These are phyloP conservation scores for Lactarius sp. DNA, from an alignment of 768 basidiomycete genomes.

Conservation along the genomic window DNA sequence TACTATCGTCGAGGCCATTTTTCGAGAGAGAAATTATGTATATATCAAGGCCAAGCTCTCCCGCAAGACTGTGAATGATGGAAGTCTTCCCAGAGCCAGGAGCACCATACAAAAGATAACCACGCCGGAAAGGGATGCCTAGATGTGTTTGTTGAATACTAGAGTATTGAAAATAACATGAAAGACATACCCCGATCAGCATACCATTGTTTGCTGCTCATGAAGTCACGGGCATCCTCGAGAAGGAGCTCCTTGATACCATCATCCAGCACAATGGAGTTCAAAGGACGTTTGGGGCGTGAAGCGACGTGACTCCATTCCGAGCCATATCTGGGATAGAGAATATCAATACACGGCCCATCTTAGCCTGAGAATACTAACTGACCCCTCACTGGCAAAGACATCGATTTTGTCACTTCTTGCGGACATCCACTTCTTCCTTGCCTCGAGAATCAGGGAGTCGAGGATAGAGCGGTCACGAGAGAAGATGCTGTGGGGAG, in stretches of 20 bases:
- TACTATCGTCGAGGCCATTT: conserved; percentile 55
- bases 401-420: conserved; percentile 31
- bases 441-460: conserved; percentile 22
- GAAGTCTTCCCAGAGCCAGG: conserved; percentile 79
- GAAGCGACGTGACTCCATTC: conserved; percentile 53
- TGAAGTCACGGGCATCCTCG: conserved; percentile 66
- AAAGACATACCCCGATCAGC: conserved; percentile 47
- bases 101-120: conserved; percentile 72
- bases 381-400: conserved; percentile 44
- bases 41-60: conserved; percentile 70
- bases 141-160: not conserved
- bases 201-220: conserved; percentile 69
- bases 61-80: conserved; percentile 69
- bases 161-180: not conserved
- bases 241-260: conserved; percentile 62
- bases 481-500: conserved; percentile 11
- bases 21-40: conserved; percentile 69
- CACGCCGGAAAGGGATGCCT: conserved; percentile 71
- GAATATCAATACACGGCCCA: not conserved
- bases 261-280: conserved; percentile 66
- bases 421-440: conserved; percentile 11
- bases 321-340: conserved; percentile 25
- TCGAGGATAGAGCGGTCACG: conserved; percentile 25
- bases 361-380: not conserved
- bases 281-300: conserved; percentile 59